Percentiles rank a stretch among this genome's conserved stretches.
These are phyloP conservation scores for Quercus ilex DNA, from an alignment of 306 rosid genomes.

Conservation along the genomic window DNA sequence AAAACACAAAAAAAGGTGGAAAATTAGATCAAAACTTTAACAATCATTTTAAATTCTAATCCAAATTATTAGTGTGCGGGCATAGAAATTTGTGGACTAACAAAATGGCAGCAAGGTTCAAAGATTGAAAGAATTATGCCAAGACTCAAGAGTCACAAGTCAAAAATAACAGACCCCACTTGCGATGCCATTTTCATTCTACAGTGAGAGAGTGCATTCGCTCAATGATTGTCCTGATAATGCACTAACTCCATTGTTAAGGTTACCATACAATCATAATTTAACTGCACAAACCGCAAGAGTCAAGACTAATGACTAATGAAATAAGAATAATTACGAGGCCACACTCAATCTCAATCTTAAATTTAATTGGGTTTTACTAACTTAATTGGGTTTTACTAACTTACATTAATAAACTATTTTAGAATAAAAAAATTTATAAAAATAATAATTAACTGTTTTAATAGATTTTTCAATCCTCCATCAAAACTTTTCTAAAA, in stretches of 20 bases:
- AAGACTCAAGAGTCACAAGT: neutral
- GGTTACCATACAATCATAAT: neutral
- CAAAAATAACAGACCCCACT: neutral
- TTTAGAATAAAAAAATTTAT: no score
- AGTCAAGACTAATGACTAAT: neutral
- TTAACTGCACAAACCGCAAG: neutral
- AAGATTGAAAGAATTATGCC: neutral
- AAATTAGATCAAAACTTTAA: no score
- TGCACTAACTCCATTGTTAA: neutral
- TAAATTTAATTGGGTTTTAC: no score
- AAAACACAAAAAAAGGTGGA: no score
- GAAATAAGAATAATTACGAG: no score
- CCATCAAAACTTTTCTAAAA: accelerated
- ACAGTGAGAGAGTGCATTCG: neutral
- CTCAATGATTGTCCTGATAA: neutral
- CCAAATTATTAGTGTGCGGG: no score
- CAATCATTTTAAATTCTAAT: no score
- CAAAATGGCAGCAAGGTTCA: neutral
- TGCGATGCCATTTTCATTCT: neutral
- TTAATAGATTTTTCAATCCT: accelerated
- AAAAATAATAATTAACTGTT: no score
- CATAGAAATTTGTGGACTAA: neutral
- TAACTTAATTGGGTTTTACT: no score
- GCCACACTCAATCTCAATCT: no score
- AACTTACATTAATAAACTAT: no score